Evolutionary conservation across 2,329 filamentous ascomycete species (phyloP).

Genomic region (Didymella pinodella): DNA sequence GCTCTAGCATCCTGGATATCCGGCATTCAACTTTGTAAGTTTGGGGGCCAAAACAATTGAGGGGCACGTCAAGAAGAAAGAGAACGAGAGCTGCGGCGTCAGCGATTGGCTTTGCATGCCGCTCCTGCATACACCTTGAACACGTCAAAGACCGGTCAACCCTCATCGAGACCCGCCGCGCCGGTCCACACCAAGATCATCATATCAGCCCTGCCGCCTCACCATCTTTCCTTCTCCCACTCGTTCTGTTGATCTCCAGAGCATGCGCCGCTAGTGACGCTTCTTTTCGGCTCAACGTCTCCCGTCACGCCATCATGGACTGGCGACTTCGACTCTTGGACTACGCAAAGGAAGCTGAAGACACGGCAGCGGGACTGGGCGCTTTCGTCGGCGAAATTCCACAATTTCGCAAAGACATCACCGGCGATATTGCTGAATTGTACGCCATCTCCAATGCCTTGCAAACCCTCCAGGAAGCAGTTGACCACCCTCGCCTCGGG

Average conservation of each 20-base stretch:
- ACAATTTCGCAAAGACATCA: slow-evolving; percentile 61
- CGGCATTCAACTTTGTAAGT: slow-evolving; percentile 13
- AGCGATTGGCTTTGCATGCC: slow-evolving; percentile 45
- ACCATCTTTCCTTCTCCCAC: slow-evolving; percentile 23
- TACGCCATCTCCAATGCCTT: slow-evolving; percentile 63
- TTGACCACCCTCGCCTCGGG: slow-evolving; percentile 52
- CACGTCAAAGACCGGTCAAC: slow-evolving; percentile 46
- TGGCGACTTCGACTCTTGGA: slow-evolving; percentile 49
- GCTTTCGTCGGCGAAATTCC: slow-evolving; percentile 61
- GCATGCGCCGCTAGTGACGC: slow-evolving; percentile 27
- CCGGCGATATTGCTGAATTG: slow-evolving; percentile 61
- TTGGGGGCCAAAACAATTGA: slow-evolving; percentile 43
- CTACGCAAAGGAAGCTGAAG: slow-evolving; percentile 59
- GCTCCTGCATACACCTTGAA: slow-evolving; percentile 38
- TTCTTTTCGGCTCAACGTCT: slow-evolving; percentile 32
- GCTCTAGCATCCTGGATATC: slow-evolving; percentile 19
- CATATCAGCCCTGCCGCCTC: slow-evolving; percentile 40
- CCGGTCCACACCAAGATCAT: slow-evolving; percentile 39
- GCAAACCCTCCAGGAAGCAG: slow-evolving; percentile 56
- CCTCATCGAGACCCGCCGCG: slow-evolving; percentile 37
- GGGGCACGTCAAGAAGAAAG: slow-evolving; percentile 32
- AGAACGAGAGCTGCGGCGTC: slow-evolving; percentile 45
- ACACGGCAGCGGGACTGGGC: slow-evolving; percentile 61
- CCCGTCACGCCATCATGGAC: slow-evolving; percentile 47
- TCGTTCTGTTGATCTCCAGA: slow-evolving; percentile 24